Conservation (phyloP, 768 basidiomycete species). For the Mycena leptocephala region DNA sequence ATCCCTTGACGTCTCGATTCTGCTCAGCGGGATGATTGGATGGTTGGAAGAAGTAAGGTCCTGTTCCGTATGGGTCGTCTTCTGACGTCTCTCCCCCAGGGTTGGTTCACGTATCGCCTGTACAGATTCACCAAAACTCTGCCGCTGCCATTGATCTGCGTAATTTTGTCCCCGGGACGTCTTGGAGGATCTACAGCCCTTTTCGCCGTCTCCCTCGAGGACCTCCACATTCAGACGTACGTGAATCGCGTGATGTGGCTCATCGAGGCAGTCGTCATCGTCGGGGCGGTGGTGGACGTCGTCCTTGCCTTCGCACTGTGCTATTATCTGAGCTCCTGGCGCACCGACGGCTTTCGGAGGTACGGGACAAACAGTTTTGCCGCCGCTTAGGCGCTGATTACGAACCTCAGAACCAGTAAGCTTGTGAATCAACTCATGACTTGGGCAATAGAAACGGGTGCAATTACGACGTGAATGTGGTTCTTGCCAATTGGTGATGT, state of each 20-base stretch:
- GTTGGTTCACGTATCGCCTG: conserved; percentile 24
- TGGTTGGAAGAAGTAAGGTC: background rate
- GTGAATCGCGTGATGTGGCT: background rate
- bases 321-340: conserved; percentile 22
- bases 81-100: background rate
- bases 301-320: background rate
- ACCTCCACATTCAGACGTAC: background rate
- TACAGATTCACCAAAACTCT: conserved; percentile 3
- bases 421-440: conserved; percentile 24
- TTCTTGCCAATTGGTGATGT: background rate
- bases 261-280: background rate
- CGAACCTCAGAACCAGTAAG: background rate
- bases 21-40: conserved; percentile 14
- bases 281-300: conserved; percentile 4
- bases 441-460: conserved; percentile 23
- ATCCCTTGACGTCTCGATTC: background rate
- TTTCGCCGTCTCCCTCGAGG: background rate
- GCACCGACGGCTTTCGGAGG: background rate
- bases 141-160: conserved; percentile 1
- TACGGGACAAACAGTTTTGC: background rate
- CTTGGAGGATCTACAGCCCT: background rate
- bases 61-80: background rate
- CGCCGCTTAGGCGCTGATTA: background rate
- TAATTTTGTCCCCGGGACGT: background rate
- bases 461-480: conserved; percentile 9